Percentiles rank a stretch among this genome's conserved stretches.
These are phyloP conservation scores for Microdochium trichocladiopsis DNA, from an alignment of 2,329 filamentous ascomycete species.

Conservation along the genomic window DNA sequence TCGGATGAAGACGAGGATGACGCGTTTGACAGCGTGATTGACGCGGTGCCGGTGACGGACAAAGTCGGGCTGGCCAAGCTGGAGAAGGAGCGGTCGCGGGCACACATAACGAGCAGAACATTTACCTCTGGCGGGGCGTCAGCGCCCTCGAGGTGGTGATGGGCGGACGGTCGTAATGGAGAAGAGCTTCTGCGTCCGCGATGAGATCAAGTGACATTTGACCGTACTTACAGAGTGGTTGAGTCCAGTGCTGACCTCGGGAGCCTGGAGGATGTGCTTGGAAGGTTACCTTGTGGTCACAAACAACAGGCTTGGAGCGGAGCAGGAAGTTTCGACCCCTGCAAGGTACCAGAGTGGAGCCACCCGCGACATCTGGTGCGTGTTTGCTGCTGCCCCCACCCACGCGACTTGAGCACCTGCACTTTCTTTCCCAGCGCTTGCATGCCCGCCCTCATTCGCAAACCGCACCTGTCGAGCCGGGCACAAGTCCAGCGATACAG, in stretches of 20 bases:
- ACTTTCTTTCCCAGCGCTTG: neutral
- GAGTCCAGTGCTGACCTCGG: too few relatives aligned
- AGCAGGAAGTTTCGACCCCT: neutral
- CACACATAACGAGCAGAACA: slow-evolving; percentile 39
- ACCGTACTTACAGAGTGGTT: too few relatives aligned
- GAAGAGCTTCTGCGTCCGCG: too few relatives aligned
- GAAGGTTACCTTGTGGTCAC: too few relatives aligned
- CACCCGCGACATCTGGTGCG: neutral
- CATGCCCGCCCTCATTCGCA: neutral
- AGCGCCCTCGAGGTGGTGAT: slow-evolving; percentile 40
- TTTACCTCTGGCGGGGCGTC: slow-evolving; percentile 42
- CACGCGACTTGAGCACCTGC: neutral
- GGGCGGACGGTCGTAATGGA: too few relatives aligned
- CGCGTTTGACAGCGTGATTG: slow-evolving; percentile 88
- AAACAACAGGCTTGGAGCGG: neutral
- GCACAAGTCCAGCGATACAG: too few relatives aligned
- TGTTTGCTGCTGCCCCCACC: neutral
- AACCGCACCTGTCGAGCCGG: neutral
- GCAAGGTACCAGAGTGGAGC: neutral
- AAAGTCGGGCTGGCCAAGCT: slow-evolving; percentile 59
- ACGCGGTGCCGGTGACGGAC: slow-evolving; percentile 84
- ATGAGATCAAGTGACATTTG: too few relatives aligned
- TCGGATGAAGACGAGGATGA: slow-evolving; percentile 54
- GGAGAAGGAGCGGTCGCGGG: slow-evolving; percentile 45
- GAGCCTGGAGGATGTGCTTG: too few relatives aligned